These are phyloP conservation scores for Rutstroemia sp. DNA, from an alignment of 2,329 filamentous ascomycete genomes.

Conservation along the genomic window DNA sequence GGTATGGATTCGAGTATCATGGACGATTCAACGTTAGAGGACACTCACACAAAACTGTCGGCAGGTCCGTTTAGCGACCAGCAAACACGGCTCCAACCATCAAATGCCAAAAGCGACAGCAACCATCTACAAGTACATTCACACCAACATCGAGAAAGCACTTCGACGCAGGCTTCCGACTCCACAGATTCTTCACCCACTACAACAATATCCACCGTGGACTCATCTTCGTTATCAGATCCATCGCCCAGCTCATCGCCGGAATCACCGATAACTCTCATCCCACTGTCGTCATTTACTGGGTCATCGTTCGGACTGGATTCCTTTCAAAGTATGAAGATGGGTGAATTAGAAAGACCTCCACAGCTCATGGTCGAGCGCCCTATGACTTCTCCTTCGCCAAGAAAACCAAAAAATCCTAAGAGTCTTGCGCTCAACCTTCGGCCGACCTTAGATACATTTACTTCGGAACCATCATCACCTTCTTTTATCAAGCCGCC, in stretches of 20 bases:
- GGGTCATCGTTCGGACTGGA: slow-evolving; percentile 45
- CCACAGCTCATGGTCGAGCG: slow-evolving; percentile 36
- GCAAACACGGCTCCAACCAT: slow-evolving; percentile 6
- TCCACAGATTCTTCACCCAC: slow-evolving; percentile 94
- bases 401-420: slow-evolving; percentile 70
- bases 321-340: slow-evolving; percentile 30
- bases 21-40: slow-evolving; percentile 18
- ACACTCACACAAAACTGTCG: slow-evolving; percentile 18
- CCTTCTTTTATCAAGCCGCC: slow-evolving; percentile 77
- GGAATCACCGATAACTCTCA: slow-evolving; percentile 73
- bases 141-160: slow-evolving; percentile 69
- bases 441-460: slow-evolving; percentile 40
- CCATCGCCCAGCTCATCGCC: slow-evolving; percentile 88
- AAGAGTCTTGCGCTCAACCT: slow-evolving; percentile 77
- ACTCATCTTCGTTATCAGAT: slow-evolving; percentile 84
- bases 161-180: slow-evolving; percentile 69
- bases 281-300: slow-evolving; percentile 62
- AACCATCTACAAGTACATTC: slow-evolving; percentile 22
- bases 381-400: slow-evolving; percentile 61
- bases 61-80: slow-evolving; percentile 12
- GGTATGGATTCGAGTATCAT: slow-evolving; percentile 44
- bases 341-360: slow-evolving; percentile 34
- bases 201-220: slow-evolving; percentile 85
- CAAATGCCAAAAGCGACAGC: slow-evolving; percentile 8
- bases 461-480: slow-evolving; percentile 49